Evolutionary conservation across 2,329 filamentous ascomycete genomes (phyloP).

Genomic region (Fusarium tricinctum): DNA sequence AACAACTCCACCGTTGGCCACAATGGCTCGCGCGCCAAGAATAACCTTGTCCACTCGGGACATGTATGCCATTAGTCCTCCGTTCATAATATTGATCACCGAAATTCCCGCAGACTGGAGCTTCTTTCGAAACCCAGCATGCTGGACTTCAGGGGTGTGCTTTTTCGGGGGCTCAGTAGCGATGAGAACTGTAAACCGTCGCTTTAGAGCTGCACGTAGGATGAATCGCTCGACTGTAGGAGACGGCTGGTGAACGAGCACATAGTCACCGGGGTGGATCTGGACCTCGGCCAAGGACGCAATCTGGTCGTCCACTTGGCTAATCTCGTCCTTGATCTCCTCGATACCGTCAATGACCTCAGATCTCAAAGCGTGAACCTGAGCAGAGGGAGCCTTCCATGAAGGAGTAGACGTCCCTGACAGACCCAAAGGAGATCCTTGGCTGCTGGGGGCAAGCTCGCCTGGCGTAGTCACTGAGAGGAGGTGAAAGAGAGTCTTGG

Average conservation of each 20-base stretch:
- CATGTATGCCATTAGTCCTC: slow-evolving; percentile 93
- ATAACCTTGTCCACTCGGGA: slow-evolving; percentile 96
- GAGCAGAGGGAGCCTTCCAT: slow-evolving; percentile 57
- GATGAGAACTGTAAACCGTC: slow-evolving; percentile 92
- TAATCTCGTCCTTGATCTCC: slow-evolving; percentile 95
- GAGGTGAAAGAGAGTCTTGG: slow-evolving; percentile 89
- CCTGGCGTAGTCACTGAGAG: slow-evolving; percentile 78
- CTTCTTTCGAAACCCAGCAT: slow-evolving; percentile 78
- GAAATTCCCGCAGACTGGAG: slow-evolving; percentile 82
- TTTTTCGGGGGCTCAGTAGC: slow-evolving; percentile 72
- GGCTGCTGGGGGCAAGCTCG: slow-evolving; percentile 52
- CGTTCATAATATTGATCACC: slow-evolving; percentile 87
- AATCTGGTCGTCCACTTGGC: slow-evolving; percentile 93
- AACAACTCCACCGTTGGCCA: slow-evolving; percentile 88
- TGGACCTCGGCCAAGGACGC: slow-evolving; percentile 89
- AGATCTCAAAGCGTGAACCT: slow-evolving; percentile 80
- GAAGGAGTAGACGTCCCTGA: slow-evolving; percentile 67
- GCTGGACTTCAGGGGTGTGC: slow-evolving; percentile 56
- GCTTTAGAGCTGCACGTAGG: slow-evolving; percentile 86
- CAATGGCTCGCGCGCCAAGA: slow-evolving; percentile 86
- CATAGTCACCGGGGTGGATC: slow-evolving; percentile 92
- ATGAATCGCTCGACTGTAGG: slow-evolving; percentile 91
- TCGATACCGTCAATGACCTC: slow-evolving; percentile 95
- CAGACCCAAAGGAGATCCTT: slow-evolving; percentile 63
- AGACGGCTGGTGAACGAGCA: slow-evolving; percentile 89